Conservation (phyloP, 805 yeast genomes). For the Sugiyamaella americana region DNA sequence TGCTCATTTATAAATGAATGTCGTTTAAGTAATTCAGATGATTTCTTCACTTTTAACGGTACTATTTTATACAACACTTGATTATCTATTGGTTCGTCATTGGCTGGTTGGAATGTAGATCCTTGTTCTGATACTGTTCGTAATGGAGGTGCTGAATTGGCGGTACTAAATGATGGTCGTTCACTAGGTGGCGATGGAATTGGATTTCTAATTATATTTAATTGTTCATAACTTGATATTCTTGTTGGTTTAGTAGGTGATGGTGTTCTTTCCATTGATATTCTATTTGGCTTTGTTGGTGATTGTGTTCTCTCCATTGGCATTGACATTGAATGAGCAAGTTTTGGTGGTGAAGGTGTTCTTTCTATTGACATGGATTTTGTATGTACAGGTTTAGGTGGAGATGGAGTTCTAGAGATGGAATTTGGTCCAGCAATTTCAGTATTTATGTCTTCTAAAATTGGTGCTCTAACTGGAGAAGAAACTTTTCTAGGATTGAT, state of each 20-base stretch:
- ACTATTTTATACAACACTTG: not conserved
- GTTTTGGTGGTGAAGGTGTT: not conserved
- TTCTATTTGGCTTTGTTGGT: not conserved
- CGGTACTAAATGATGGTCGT: not conserved
- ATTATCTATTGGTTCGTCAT: not conserved
- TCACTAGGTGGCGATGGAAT: not conserved
- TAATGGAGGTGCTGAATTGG: too few relatives aligned
- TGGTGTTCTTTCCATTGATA: not conserved
- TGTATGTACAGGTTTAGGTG: not conserved
- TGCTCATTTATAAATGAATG: conserved; percentile 1
- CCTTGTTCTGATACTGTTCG: not conserved
- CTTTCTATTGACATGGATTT: not conserved
- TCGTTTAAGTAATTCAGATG: not conserved
- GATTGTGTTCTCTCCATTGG: not conserved
- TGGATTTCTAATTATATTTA: too few relatives aligned
- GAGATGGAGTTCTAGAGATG: not conserved
- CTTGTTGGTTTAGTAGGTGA: not conserved
- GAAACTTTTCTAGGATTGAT: conserved; percentile 5
- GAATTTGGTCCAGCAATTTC: not conserved
- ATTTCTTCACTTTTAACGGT: conserved; percentile 1
- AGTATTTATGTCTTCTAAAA: not conserved
- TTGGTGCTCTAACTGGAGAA: conserved; percentile 7
- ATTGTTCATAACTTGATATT: not conserved
- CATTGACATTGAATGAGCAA: not conserved
- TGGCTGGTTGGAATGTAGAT: not conserved